Percentiles rank a stretch among this genome's conserved stretches.
Evolutionary conservation across 768 basidiomycete genomes (phyloP).

Genomic region (Calocera cornea): DNA sequence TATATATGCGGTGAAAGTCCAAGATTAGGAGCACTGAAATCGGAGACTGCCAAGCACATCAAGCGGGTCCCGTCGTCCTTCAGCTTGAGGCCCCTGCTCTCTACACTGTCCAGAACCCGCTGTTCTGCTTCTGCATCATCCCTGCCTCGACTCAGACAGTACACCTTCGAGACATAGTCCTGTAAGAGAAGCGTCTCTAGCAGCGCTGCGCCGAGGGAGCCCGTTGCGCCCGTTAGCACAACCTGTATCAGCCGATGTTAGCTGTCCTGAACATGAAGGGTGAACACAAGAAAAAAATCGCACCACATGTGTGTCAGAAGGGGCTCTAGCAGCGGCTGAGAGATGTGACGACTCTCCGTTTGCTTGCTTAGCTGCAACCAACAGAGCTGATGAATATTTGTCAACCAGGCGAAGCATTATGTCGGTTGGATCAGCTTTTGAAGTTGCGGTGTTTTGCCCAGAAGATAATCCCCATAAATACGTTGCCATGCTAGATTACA

Average conservation of each 20-base stretch:
- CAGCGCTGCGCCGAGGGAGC: constrained; percentile 41
- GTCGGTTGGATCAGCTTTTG: not conserved
- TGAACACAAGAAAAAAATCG: too few species aligned
- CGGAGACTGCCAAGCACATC: constrained; percentile 1
- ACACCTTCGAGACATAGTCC: constrained; percentile 29
- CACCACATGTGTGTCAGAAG: not conserved
- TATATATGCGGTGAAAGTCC: constrained; percentile 31
- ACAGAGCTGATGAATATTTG: not conserved
- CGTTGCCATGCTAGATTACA: not conserved
- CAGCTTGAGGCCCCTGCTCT: constrained; percentile 24
- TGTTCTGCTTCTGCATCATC: constrained; percentile 31
- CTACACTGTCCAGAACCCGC: constrained; percentile 33
- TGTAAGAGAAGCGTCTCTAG: constrained; percentile 33
- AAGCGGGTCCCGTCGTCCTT: constrained; percentile 21
- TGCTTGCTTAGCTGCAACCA: not conserved
- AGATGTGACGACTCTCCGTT: too few species aligned
- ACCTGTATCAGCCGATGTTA: constrained; percentile 8
- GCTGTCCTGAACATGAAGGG: not conserved
- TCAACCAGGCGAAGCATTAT: not conserved
- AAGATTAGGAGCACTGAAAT: constrained; percentile 35
- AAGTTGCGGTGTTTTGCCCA: not conserved
- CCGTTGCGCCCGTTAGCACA: constrained; percentile 41
- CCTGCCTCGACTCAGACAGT: constrained; percentile 39
- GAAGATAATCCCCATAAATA: not conserved
- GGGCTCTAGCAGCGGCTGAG: not conserved